Evolutionary conservation across 2,329 filamentous ascomycete genomes (phyloP), one percentile per base, ranked within the genome.

Genomic region (Simplicillium aogashimaense): DNA sequence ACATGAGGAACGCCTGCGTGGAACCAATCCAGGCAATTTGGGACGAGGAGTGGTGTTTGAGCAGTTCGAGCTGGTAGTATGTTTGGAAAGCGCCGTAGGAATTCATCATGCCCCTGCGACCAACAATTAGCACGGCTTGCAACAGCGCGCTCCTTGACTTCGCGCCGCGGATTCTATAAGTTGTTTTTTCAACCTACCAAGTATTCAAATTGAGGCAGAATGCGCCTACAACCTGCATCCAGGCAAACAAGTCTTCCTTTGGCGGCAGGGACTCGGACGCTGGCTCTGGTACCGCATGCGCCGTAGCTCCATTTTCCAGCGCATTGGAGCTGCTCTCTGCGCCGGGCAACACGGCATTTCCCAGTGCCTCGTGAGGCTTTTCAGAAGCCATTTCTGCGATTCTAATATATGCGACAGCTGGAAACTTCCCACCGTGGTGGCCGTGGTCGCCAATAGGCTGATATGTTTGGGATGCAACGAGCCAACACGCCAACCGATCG

Each of bases 161-260:
- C n/a, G n/a, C n/a, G n/a, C n/a, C n/a, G n/a, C n/a, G n/a, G n/a
- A n/a, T 32, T 4, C 15, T 13, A 7, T 15, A 32, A 15, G 5
- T 20, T 36, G 11, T 6, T 36, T 36, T 16, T 13, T 5, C 9
- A 10, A 9, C n/a, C 29, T 39, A 42, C 40, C 40, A 79, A 1
- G 74, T 73, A 47, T 70, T 76, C 53, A 77, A 72, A 47, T 74
- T 71, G 35, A 76, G 61, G 36, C 72, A 56, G 48, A 73, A 73
- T 2, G 60, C 66, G 10, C 73, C 59, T 2, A 65, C 60, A 3
- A 72, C 71, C 49, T 78, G 74, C 1, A 64, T 56, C 73, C 73
- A 78, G n/a, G 74, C 74, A 28, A 59, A 51, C 20, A 68, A 50
- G 1, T 74, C 74, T 7, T 74, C 74, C 41, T 78, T 53, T 8